These are phyloP conservation scores for Epicoccum nigrum DNA, from an alignment of 2,329 filamentous ascomycete genomes.

Conservation along the genomic window DNA sequence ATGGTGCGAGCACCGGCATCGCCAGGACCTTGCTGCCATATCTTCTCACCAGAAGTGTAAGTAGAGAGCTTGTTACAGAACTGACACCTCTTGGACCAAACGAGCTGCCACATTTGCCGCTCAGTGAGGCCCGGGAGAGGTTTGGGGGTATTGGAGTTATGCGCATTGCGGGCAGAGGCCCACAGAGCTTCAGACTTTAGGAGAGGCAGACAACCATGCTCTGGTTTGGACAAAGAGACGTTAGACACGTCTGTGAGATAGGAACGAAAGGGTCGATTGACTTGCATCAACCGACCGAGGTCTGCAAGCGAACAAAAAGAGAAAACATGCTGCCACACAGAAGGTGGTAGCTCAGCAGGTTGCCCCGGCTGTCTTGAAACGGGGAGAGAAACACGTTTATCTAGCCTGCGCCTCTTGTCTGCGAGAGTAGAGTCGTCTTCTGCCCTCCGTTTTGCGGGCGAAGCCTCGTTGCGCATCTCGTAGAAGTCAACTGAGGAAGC, in stretches of 20 bases:
- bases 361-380: conserved; percentile 24
- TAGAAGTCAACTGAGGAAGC: conserved; percentile 48
- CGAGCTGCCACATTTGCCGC: conserved; percentile 76
- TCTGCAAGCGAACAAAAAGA: conserved; percentile 67
- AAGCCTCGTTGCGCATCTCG: conserved; percentile 24
- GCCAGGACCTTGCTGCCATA: conserved; percentile 68
- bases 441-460: conserved; percentile 45
- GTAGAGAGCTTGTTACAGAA: conserved; percentile 62
- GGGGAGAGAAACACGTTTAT: conserved; percentile 11
- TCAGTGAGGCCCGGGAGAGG: conserved; percentile 71
- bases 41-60: conserved; percentile 41
- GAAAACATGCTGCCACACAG: conserved; percentile 75
- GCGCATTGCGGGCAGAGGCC: conserved; percentile 69
- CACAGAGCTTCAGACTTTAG: conserved; percentile 71
- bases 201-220: conserved; percentile 43
- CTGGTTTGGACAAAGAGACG: conserved; percentile 40
- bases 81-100: conserved; percentile 69
- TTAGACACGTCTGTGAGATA: conserved; percentile 47
- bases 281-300: conserved; percentile 68
- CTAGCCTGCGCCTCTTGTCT: conserved; percentile 43
- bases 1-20: conserved; percentile 65
- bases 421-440: conserved; percentile 26
- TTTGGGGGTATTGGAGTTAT: conserved; percentile 70
- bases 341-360: conserved; percentile 58
- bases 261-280: conserved; percentile 70